These are phyloP conservation scores for Picea abies DNA, from an alignment of 83 land plant genomes.

Conservation along the genomic window DNA sequence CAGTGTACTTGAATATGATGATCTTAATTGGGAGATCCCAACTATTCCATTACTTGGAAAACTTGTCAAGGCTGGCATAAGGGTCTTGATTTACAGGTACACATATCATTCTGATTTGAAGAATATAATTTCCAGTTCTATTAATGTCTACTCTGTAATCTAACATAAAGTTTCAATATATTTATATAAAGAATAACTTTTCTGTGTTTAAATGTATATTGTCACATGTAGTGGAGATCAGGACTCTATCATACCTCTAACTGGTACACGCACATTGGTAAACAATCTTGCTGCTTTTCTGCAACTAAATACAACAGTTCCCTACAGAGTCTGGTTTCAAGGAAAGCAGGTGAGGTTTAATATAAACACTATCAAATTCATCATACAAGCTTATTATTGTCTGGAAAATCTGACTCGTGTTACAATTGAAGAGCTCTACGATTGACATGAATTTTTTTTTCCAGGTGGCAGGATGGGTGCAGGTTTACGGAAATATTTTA, in stretches of 20 bases:
- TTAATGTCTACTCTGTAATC: too few relatives aligned
- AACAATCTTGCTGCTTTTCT: slow-evolving; percentile 2
- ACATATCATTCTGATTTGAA: neutral
- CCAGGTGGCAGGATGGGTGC: slow-evolving; percentile 80
- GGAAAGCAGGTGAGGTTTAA: slow-evolving; percentile 1
- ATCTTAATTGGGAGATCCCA: slow-evolving; percentile 6
- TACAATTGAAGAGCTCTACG: too few relatives aligned
- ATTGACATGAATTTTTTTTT: neutral
- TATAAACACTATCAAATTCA: too few relatives aligned
- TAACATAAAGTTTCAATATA: neutral
- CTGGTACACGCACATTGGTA: slow-evolving; percentile 13
- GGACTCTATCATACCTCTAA: slow-evolving; percentile 21
- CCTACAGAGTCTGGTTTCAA: slow-evolving; percentile 19
- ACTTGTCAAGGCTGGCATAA: neutral
- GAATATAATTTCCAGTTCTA: neutral
- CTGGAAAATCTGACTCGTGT: too few relatives aligned
- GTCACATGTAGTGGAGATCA: slow-evolving; percentile 19
- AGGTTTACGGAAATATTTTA: slow-evolving; percentile 56
- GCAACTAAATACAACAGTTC: slow-evolving; percentile 10
- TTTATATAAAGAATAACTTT: neutral
- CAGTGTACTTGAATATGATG: slow-evolving; percentile 11
- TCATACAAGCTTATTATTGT: too few relatives aligned
- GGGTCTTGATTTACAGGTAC: neutral
- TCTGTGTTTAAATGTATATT: neutral
- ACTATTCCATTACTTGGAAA: neutral